Evolutionary conservation across 331 rosid genomes (phyloP), one percentile per base, ranked within the genome.

Genomic region (Dryas integrifolia): DNA sequence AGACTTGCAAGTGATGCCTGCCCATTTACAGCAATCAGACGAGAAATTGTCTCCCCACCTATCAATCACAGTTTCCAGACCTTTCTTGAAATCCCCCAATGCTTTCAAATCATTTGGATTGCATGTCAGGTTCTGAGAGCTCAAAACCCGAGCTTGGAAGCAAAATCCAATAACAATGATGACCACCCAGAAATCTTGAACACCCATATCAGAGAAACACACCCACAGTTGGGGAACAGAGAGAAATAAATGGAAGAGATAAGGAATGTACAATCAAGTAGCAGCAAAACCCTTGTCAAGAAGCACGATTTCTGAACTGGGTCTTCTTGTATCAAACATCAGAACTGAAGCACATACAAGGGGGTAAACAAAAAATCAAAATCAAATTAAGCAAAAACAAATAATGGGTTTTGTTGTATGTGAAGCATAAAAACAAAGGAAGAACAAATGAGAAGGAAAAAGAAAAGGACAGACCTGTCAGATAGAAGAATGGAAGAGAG

Each of bases 1-100:
- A 72, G 86, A 68, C 30, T 16, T 58, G 77, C 87, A 83, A 56
- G 74, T 69, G 60, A 83, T 16, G n/a, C 87, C 87, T 64, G 56
- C 39, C 87, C 84, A 83, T 16, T 35, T 16, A 53, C 87, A 83
- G 82, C 87, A 83, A 57, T 83, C 65, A 43, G 49, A 10, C 12
- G 83, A 60, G 2, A 61, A 52, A 53, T 79, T 80, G 58, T 6
- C 9, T 16, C 71, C 66, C 84, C 83, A 75, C 18, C 47, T 26
- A 24, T 69, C 74, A 60, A 69, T 35, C 13, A 16, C 15, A 0
- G 63, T 56, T 18, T 76, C 45, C 26, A 79, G 53, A 44, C 65
- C 74, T 0, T 10, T 55, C 72, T 38, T 41, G 57, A 76, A 79
- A 43, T 58, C 74, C 38, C 15, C 68, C 79, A 79, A 52, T 7